Conservation (phyloP, 2,329 filamentous ascomycete species). For the Zasmidium citrigriseum region DNA sequence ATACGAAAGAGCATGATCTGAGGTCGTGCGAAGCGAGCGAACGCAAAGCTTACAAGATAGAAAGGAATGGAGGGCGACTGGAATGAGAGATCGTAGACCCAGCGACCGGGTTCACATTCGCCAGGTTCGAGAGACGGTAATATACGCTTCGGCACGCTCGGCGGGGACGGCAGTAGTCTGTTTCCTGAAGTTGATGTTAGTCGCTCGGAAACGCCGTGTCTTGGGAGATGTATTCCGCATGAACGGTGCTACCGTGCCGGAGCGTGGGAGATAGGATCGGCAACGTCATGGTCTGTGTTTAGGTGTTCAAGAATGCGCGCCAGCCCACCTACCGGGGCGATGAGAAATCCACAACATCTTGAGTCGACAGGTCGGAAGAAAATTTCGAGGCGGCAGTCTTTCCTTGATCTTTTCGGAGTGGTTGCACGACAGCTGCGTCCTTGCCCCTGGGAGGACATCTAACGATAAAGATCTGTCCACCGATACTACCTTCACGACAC, state of each 20-base stretch:
- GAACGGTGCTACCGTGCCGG: neutral
- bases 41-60: neutral
- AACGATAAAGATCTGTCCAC: neutral
- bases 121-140: neutral
- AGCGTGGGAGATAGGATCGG: neutral
- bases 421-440: neutral
- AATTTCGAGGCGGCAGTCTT: neutral
- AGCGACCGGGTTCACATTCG: constrained; percentile 7
- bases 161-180: neutral
- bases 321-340: neutral
- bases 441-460: neutral
- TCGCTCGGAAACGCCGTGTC: neutral
- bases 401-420: too few relatives aligned
- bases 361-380: too few relatives aligned
- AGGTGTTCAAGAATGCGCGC: neutral
- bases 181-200: neutral
- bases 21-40: constrained; percentile 1
- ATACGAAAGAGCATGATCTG: neutral
- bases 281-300: neutral
- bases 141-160: neutral
- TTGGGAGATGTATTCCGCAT: neutral
- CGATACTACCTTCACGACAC: neutral
- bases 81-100: constrained; percentile 7
- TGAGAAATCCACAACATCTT: neutral
- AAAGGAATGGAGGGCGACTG: constrained; percentile 1